A percentile compares a stretch with the other conserved stretches of the same genome.
These are phyloP conservation scores for Metschnikowia reukaufii DNA, from an alignment of 805 yeast genomes.

Conservation along the genomic window DNA sequence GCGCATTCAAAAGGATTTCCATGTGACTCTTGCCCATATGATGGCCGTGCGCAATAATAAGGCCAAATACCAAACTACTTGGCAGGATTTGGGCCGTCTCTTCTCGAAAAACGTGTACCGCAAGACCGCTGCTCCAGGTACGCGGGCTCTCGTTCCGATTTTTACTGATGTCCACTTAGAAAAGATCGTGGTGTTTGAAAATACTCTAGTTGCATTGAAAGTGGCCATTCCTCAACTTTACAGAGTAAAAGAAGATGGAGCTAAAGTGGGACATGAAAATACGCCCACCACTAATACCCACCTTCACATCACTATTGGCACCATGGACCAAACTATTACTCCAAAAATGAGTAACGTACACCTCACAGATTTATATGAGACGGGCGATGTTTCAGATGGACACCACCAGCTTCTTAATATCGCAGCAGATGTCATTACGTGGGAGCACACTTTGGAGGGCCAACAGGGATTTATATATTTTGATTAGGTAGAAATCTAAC, in stretches of 20 bases:
- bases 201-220: conserved; percentile 52
- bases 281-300: conserved; percentile 38
- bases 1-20: conserved; percentile 56
- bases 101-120: conserved; percentile 17
- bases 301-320: conserved; percentile 74
- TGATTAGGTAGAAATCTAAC: too few species aligned
- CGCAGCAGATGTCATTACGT: conserved; percentile 9
- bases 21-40: conserved; percentile 64
- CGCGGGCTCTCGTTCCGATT: conserved; percentile 14
- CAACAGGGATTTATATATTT: conserved; percentile 15
- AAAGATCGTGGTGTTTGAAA: conserved; percentile 48
- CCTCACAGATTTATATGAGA: conserved; percentile 10
- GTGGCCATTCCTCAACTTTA: conserved; percentile 35
- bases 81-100: conserved; percentile 16
- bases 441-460: conserved; percentile 8
- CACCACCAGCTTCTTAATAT: conserved; percentile 4
- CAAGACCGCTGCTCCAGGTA: conserved; percentile 29
- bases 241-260: conserved; percentile 9
- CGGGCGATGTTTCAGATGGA: conserved; percentile 6
- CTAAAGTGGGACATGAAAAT: conserved; percentile 11
- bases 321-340: conserved; percentile 23
- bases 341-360: conserved; percentile 17
- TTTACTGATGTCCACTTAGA: conserved; percentile 43
- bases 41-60: conserved; percentile 11
- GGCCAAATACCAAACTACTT: conserved; percentile 6